Evolutionary conservation across 2,329 filamentous ascomycete genomes (phyloP), one percentile per base, ranked within the genome.

Genomic region (Parastagonospora nodorum): DNA sequence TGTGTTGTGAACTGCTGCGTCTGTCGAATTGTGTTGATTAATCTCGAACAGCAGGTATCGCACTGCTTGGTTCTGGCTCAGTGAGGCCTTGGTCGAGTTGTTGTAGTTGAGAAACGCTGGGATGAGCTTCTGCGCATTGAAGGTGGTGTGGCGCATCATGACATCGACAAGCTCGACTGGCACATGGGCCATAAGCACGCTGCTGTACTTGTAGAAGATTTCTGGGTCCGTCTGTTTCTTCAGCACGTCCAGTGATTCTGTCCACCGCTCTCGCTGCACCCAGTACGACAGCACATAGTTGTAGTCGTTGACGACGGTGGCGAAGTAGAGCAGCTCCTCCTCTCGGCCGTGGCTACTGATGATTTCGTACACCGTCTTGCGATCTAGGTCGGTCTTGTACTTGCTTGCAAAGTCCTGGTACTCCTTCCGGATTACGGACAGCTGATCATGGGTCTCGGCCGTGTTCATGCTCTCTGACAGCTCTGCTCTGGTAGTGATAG

Each of bases 231-330:
- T 96, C 75, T 99, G 94, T 73, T 89, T 92, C 77, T 97, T 96
- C 45, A 99, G 80, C 35, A 97, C 92, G 48, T 85, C 84, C 59
- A 99, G 79, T 2, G 92, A 91, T 64, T 97, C 92, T 4, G 79
- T 77, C 94, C 94, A 99, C 63, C 90, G 85, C 75, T 97, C 94
- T 52, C 93, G 84, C 74, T 97, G 94, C 14, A 97, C 88, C 94
- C 94, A 99, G 74, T 99, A 99, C 8, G 90, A 90, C 11, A 99
- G 79, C 16, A 97, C 92, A 68, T 96, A 99, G 71, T 95, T 90
- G 76, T 94, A 92, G 73, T 99, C 94, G 64, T 93, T 89, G 40
- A 95, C 82, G 6, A 89, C 85, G 51, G 88, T 94, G 15, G 94
- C 94, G 75, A 92, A 99, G 75, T 87, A 94, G 0, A 99, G 80